Percentiles rank a stretch among this genome's conserved stretches.
Conservation (phyloP, 2,329 filamentous ascomycete species). For the Fusarium setosum region DNA sequence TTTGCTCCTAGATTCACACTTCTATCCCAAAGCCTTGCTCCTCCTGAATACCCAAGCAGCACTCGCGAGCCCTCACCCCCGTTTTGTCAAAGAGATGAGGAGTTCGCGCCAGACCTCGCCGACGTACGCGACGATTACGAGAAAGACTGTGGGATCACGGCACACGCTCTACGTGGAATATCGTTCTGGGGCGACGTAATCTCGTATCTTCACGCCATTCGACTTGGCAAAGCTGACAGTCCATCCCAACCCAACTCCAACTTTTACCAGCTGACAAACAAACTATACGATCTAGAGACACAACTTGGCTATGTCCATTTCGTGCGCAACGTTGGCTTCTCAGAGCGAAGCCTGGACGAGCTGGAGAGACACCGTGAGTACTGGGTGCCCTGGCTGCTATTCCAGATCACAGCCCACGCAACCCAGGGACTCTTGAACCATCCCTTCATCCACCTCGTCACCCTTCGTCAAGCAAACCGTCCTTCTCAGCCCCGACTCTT, state of each 20-base stretch:
- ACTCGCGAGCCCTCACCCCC: slow-evolving; percentile 24
- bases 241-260: slow-evolving; percentile 32
- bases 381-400: slow-evolving; percentile 34
- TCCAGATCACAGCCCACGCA: slow-evolving; percentile 34
- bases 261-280: slow-evolving; percentile 34
- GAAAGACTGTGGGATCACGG: slow-evolving; percentile 31
- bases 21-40: neutral
- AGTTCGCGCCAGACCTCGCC: slow-evolving; percentile 29
- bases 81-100: slow-evolving; percentile 16
- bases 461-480: slow-evolving; percentile 10
- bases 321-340: slow-evolving; percentile 37
- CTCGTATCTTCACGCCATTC: slow-evolving; percentile 31
- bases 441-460: slow-evolving; percentile 37
- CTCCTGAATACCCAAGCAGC: slow-evolving; percentile 27
- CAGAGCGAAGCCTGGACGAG: slow-evolving; percentile 27
- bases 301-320: slow-evolving; percentile 28
- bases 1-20: slow-evolving; percentile 26
- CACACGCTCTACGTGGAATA: slow-evolving; percentile 18
- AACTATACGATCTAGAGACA: slow-evolving; percentile 31
- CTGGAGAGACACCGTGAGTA: slow-evolving; percentile 31
- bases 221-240: slow-evolving; percentile 25
- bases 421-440: slow-evolving; percentile 34
- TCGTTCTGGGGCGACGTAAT: slow-evolving; percentile 33
- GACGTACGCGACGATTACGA: slow-evolving; percentile 22
- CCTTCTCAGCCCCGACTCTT: slow-evolving; percentile 30